phyloP scores from a whole-genome alignment of 495 filamentous ascomycete genomes.

The Daldinia decipiens region DNA sequence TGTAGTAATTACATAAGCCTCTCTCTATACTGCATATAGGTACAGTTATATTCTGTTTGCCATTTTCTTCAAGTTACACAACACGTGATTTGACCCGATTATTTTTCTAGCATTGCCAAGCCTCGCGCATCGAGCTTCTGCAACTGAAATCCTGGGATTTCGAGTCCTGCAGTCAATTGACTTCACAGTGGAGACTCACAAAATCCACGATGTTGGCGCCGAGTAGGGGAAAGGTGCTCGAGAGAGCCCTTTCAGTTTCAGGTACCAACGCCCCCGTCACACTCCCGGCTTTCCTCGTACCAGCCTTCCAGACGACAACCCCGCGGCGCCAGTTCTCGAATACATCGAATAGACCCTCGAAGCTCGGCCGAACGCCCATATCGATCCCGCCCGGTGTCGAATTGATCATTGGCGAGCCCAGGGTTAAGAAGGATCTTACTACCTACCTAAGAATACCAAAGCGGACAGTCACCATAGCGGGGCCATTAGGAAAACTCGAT shows the following conservation, averaged over 20 bases:
- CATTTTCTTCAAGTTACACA: neutral
- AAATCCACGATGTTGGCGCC: conserved; percentile 60
- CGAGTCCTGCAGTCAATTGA: conserved; percentile 32
- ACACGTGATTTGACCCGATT: conserved; percentile 25
- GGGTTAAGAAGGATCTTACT: conserved; percentile 60
- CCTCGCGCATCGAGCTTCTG: conserved; percentile 33
- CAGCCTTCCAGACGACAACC: conserved; percentile 68
- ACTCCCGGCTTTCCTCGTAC: conserved; percentile 77
- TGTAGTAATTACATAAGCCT: neutral
- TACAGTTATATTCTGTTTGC: no score
- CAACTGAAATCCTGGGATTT: conserved; percentile 8
- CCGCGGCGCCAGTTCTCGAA: conserved; percentile 75
- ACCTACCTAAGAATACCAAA: conserved; percentile 63
- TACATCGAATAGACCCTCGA: conserved; percentile 71
- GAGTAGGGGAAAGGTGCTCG: conserved; percentile 56
- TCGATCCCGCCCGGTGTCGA: conserved; percentile 86
- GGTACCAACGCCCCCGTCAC: conserved; percentile 51
- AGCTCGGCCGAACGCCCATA: conserved; percentile 84
- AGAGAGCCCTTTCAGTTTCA: conserved; percentile 49
- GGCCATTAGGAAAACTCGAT: conserved; percentile 79
- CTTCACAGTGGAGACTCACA: conserved; percentile 14
- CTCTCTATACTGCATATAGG: neutral
- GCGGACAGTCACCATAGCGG: conserved; percentile 73
- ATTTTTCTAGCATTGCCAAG: conserved; percentile 40
- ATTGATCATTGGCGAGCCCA: conserved; percentile 71